Base-by-base conservation (phyloP, 441 rosid species). In the Bocquillonia castaneifolia region DNA sequence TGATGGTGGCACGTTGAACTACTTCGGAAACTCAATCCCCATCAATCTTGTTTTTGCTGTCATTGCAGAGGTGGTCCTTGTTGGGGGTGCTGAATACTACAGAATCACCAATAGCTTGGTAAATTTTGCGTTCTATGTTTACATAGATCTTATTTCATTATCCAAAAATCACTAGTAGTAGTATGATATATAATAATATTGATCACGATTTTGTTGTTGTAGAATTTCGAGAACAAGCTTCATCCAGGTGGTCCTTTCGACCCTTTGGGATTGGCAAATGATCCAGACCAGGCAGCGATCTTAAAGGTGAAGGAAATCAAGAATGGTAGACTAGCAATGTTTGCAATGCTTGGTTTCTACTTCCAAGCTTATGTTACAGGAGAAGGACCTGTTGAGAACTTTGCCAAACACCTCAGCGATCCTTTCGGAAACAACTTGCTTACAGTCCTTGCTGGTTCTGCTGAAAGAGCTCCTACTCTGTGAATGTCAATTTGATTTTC, bases 201-300 rank as follows among this genome's bases (percentile, higher is more conserved):
- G n/a, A n/a, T n/a, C n/a, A n/a, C n/a, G n/a, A n/a, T n/a, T n/a
- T n/a, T n/a, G n/a, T n/a, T 1, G 52, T 70, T 52, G 58, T 61
- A 92, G 99, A 92, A 84, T 55, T 83, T 93, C 25, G 99, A 91
- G 78, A 93, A 93, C 95, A 88, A 86, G 86, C 88, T 93, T 7
- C 96, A 93, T 73, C 99, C 99, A n/a, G 97, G 97, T 10, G 97
- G 96, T 63, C 97, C 97, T 58, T 93, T 93, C 61, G 97, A 91
- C 80, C 99, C 99, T n/a, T 20, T 93, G 66, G 97, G 98, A 18
- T 83, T 93, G 1, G 98, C 97, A 20, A 80, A 88, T 34, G 97
- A 93, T 74, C 97, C 98, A 2, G 99, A 93, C 72, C 96, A 91
- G 78, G 95, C 85, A 45, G 97, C 99, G 23, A 54, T 93, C 28